Conservation (phyloP, 2,329 filamentous ascomycete species). For the Parasarocladium wereldwijsianum region DNA sequence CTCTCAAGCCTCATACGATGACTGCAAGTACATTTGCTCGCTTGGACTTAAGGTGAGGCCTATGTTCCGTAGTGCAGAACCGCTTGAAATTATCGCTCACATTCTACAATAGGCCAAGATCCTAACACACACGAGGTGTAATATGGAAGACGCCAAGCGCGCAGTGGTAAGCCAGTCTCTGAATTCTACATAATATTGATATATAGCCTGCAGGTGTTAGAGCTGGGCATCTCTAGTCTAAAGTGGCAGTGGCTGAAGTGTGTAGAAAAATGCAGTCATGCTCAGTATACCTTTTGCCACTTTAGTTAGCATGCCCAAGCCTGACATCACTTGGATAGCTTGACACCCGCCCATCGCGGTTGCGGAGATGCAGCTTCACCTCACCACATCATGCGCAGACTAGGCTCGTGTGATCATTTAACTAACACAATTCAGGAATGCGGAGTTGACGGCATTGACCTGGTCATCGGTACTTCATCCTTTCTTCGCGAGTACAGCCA, state of each 20-base stretch:
- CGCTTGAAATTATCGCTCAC: no score
- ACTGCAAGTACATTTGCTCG: conserved; percentile 89
- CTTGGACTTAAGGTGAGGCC: conserved; percentile 66
- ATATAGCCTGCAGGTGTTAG: conserved; percentile 1
- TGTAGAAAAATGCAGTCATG: not conserved
- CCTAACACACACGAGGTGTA: conserved; percentile 10
- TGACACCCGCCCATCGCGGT: no score
- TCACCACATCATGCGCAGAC: not conserved
- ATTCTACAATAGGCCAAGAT: conserved; percentile 16
- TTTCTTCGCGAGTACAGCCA: conserved; percentile 71
- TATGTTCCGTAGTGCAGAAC: no score
- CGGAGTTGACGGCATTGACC: conserved; percentile 68
- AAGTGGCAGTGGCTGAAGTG: conserved; percentile 1
- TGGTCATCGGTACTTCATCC: conserved; percentile 70
- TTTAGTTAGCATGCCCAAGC: conserved; percentile 7
- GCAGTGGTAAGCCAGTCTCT: conserved; percentile 38
- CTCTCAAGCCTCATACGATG: conserved; percentile 53
- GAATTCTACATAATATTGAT: not conserved
- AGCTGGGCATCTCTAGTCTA: not conserved
- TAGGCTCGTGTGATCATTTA: conserved; percentile 1
- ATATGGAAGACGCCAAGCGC: conserved; percentile 36
- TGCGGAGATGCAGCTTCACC: no score
- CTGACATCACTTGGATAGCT: conserved; percentile 23
- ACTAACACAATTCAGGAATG: conserved; percentile 41
- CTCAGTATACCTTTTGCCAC: conserved; percentile 1